Conservation (phyloP, 2,329 filamentous ascomycete species). For the Ilyonectria sp. region DNA sequence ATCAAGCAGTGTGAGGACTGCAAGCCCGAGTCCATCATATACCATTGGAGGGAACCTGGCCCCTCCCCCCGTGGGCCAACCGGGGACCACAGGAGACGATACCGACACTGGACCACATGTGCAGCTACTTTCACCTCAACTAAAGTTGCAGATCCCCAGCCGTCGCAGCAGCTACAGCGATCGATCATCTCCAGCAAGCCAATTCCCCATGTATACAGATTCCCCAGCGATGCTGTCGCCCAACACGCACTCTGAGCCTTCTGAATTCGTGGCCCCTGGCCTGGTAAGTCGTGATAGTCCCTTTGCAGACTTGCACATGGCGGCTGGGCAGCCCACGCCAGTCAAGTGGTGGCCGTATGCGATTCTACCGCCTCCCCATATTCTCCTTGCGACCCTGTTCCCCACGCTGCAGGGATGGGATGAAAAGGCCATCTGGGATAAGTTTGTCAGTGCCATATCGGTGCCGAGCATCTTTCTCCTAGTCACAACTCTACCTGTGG, state of each 20-base stretch:
- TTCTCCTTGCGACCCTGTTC: constrained; percentile 83
- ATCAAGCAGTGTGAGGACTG: constrained; percentile 43
- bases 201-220: constrained; percentile 80
- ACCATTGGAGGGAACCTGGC: constrained; percentile 59
- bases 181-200: constrained; percentile 67
- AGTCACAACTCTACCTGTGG: constrained; percentile 91
- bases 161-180: constrained; percentile 60
- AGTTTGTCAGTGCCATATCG: constrained; percentile 84
- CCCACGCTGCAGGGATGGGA: constrained; percentile 88
- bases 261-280: constrained; percentile 67
- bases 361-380: constrained; percentile 79
- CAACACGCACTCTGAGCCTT: constrained; percentile 57
- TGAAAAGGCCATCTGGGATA: constrained; percentile 88
- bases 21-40: constrained; percentile 52
- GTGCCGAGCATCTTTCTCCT: constrained; percentile 93
- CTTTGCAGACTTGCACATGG: constrained; percentile 61
- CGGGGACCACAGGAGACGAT: constrained; percentile 37
- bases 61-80: constrained; percentile 55
- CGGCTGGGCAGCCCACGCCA: constrained; percentile 58
- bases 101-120: constrained; percentile 17
- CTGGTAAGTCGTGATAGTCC: constrained; percentile 61
- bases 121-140: constrained; percentile 40
- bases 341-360: constrained; percentile 87
- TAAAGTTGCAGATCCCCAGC: constrained; percentile 65
- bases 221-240: constrained; percentile 64